Base-by-base conservation (phyloP, 768 basidiomycete genomes). In the Piloderma croceum region DNA sequence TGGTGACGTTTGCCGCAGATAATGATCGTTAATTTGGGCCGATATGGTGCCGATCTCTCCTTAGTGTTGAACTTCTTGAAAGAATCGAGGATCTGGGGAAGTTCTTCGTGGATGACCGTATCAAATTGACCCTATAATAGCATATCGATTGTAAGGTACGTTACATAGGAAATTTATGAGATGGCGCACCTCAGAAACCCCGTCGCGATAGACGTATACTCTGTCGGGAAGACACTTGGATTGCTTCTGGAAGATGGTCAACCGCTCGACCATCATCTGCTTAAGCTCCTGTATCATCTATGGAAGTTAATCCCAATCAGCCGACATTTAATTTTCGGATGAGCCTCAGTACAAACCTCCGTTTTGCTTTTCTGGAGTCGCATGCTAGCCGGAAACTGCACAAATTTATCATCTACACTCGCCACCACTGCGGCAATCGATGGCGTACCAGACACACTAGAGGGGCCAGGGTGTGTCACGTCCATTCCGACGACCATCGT, bases 401-500 rank as follows among this genome's bases (percentile, higher is more conserved):
- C 81, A 48, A 86, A 89, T 3, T 67, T 59, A 19, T 66, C 63
- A 51, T 90, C 86, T 1, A 78, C 65, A 43, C 78, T 90, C 0
- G 83, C 88, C 3, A 90, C 89, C 7, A 90, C 81, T 0, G 86
- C 88, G 0, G 84, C 85, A 32, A 91, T 83, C 1, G 85, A 88
- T 3, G 89, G 89, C 1, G 86, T 81, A 3, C 88, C 89, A 3
- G 70, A 69, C 37, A 67, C 56, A 47, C 82, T 83, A 5, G 63
- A 71, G 1, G 83, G 81, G 2, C 83, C 74, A 3, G 87, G 84
- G 47, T 90, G 87, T 0, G 85, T 90, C 0, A 88, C 85, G 52
- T 90, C 87, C 47, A 88, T 85, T 0, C 89, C 89, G 3, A 91
- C 79, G 53, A 91, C 63, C 82, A 91, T 90, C 7, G 88, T 90